A percentile compares a stretch with the other conserved stretches of the same genome.
Evolutionary conservation across 495 filamentous ascomycete genomes (phyloP).

Genomic region (Hyaloscypha finlandica): DNA sequence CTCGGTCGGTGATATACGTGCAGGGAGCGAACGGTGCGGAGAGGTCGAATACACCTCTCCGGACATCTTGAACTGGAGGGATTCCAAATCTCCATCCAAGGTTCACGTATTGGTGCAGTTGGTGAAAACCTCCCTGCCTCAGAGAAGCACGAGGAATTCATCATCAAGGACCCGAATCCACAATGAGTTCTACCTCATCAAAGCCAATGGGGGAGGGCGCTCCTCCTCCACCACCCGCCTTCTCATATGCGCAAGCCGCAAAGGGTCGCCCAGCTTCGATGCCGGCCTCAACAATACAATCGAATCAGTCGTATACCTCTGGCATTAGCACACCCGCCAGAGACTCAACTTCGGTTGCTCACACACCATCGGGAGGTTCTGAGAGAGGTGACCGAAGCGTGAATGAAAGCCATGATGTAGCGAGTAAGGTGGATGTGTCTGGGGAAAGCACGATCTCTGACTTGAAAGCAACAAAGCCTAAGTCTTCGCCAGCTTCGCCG

Average conservation of each 20-base stretch:
- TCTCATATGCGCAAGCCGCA: slow-evolving; percentile 96
- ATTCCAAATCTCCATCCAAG: slow-evolving; percentile 23
- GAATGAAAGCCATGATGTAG: slow-evolving; percentile 28
- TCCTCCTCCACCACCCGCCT: slow-evolving; percentile 40
- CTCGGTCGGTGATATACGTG: slow-evolving; percentile 13
- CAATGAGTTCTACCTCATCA: slow-evolving; percentile 32
- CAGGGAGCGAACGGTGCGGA: slow-evolving; percentile 32
- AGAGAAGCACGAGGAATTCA: slow-evolving; percentile 1
- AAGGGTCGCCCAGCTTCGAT: slow-evolving; percentile 62
- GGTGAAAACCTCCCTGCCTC: slow-evolving; percentile 11
- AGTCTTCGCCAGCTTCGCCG: slow-evolving; percentile 65
- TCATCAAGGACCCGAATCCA: background rate
- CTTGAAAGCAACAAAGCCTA: slow-evolving; percentile 22
- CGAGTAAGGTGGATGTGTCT: slow-evolving; percentile 13
- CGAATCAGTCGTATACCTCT: slow-evolving; percentile 34
- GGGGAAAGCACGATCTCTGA: slow-evolving; percentile 32
- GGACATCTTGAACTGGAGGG: slow-evolving; percentile 34
- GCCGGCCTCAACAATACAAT: slow-evolving; percentile 23
- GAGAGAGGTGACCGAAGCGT: slow-evolving; percentile 26
- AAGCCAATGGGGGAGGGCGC: slow-evolving; percentile 21
- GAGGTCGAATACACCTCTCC: slow-evolving; percentile 40
- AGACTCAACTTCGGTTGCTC: slow-evolving; percentile 20
- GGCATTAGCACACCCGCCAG: slow-evolving; percentile 39
- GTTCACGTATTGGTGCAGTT: slow-evolving; percentile 6
- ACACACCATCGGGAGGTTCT: slow-evolving; percentile 30